Evolutionary conservation across 306 rosid species (phyloP).

Genomic region (Vigna reflexopilosa): DNA sequence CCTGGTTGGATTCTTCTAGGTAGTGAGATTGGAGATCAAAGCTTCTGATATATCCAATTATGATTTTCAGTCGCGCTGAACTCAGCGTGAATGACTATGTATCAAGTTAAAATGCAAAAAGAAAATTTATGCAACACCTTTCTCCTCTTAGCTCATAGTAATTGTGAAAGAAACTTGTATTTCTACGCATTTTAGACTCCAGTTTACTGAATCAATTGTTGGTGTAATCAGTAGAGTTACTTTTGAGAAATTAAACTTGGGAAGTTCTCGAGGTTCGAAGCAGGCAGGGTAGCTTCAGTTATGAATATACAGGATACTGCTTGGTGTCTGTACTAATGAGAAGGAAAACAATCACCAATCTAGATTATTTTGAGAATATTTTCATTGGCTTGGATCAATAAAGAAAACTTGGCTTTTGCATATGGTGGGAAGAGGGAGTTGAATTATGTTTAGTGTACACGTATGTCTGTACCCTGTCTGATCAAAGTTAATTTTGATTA

Average conservation of each 20-base stretch:
- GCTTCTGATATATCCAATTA: conserved; percentile 18
- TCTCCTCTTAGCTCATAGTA: conserved; percentile 22
- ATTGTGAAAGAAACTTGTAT: conserved; percentile 2
- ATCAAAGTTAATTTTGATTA: conserved; percentile 37
- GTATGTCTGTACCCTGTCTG: background rate
- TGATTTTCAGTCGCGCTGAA: conserved; percentile 2
- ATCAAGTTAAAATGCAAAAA: background rate
- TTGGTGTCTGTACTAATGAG: background rate
- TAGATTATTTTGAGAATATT: conserved; percentile 14
- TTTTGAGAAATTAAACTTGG: conserved; percentile 1
- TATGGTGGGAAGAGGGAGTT: no score
- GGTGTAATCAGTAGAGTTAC: conserved; percentile 13
- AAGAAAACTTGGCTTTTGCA: background rate
- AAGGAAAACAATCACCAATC: conserved; percentile 3
- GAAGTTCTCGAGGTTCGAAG: background rate
- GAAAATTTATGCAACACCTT: background rate
- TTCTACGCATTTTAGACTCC: conserved; percentile 1
- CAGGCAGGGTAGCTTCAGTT: background rate
- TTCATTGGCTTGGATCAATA: background rate
- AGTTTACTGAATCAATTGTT: background rate
- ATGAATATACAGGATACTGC: background rate
- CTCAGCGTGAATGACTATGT: conserved; percentile 18
- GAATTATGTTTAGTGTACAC: no score
- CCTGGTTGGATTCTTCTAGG: conserved; percentile 14
- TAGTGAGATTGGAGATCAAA: conserved; percentile 15